Evolutionary conservation across 345 rosid species (phyloP).

Genomic region (Gossypium rotundifolium): DNA sequence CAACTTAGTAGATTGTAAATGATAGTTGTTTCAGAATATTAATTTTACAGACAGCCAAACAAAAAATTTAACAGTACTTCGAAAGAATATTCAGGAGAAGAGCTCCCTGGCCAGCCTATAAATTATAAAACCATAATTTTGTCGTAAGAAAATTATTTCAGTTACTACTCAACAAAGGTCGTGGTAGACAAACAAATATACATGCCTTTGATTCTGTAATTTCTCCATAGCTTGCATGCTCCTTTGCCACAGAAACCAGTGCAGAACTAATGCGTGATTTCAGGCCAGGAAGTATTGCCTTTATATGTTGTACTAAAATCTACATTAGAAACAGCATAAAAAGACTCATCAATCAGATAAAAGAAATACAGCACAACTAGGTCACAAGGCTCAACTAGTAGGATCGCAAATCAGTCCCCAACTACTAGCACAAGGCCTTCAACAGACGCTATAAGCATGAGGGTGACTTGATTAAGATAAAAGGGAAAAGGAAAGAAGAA

Average conservation of each 20-base stretch:
- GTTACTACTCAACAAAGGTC: background rate
- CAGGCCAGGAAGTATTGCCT: slow-evolving; percentile 65
- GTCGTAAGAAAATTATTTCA: background rate
- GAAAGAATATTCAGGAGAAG: slow-evolving; percentile 90
- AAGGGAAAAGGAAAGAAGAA: background rate
- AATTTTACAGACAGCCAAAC: background rate
- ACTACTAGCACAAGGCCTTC: slow-evolving; percentile 9
- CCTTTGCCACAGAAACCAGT: slow-evolving; percentile 75
- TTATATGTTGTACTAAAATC: slow-evolving; percentile 88
- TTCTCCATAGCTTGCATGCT: slow-evolving; percentile 85
- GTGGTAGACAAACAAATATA: background rate
- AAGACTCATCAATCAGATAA: background rate
- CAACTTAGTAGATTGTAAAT: background rate
- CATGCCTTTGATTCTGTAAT: slow-evolving; percentile 80
- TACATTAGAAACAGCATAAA: slow-evolving; percentile 22
- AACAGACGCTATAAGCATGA: slow-evolving; percentile 2
- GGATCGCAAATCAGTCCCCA: background rate
- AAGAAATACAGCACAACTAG: background rate
- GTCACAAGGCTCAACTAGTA: background rate
- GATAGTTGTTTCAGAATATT: background rate
- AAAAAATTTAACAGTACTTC: slow-evolving; percentile 49
- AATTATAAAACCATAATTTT: slow-evolving; percentile 16
- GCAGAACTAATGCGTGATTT: slow-evolving; percentile 67
- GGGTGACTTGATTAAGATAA: background rate
- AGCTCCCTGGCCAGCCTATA: slow-evolving; percentile 93